Evolutionary conservation across 192 early-diverging fungal species (phyloP).

Genomic region (Dissophora globulifera): DNA sequence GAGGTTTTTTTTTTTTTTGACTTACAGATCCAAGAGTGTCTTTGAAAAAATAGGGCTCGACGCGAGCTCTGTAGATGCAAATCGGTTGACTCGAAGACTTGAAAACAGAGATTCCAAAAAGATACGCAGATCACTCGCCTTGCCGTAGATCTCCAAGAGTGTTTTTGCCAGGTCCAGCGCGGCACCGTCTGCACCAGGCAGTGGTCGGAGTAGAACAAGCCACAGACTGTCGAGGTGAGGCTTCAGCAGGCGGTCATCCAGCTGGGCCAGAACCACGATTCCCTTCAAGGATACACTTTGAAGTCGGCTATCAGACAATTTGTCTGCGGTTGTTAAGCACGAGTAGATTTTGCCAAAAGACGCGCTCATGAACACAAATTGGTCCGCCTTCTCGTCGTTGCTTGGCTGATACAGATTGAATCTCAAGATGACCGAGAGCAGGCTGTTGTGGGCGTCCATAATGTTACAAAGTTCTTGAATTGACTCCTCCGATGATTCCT

Average conservation of each 20-base stretch:
- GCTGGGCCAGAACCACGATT: constrained; percentile 29
- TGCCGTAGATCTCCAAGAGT: constrained; percentile 43
- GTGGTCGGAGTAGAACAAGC: constrained; percentile 30
- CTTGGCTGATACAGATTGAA: constrained; percentile 52
- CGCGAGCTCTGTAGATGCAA: constrained; percentile 3
- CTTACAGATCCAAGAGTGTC: constrained; percentile 39
- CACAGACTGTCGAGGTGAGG: constrained; percentile 48
- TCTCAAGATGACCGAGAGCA: constrained; percentile 23
- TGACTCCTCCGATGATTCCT: background rate
- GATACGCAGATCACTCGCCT: constrained; percentile 36
- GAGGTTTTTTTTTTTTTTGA: background rate
- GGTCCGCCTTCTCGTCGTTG: constrained; percentile 41
- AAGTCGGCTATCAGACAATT: constrained; percentile 7
- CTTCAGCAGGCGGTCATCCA: constrained; percentile 44
- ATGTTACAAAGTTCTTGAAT: constrained; percentile 22
- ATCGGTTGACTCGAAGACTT: constrained; percentile 1
- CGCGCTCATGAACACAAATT: constrained; percentile 49
- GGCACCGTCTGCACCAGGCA: constrained; percentile 13
- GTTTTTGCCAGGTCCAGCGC: constrained; percentile 31
- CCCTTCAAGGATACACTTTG: constrained; percentile 37
- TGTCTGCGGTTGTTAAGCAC: constrained; percentile 21
- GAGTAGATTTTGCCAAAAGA: constrained; percentile 32
- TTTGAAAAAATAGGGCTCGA: constrained; percentile 32
- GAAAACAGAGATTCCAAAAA: constrained; percentile 35
- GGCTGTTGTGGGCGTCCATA: constrained; percentile 34